Evolutionary conservation across 1,284 basidiomycete genomes (phyloP).

Genomic region (Singerocomus inundabilis): DNA sequence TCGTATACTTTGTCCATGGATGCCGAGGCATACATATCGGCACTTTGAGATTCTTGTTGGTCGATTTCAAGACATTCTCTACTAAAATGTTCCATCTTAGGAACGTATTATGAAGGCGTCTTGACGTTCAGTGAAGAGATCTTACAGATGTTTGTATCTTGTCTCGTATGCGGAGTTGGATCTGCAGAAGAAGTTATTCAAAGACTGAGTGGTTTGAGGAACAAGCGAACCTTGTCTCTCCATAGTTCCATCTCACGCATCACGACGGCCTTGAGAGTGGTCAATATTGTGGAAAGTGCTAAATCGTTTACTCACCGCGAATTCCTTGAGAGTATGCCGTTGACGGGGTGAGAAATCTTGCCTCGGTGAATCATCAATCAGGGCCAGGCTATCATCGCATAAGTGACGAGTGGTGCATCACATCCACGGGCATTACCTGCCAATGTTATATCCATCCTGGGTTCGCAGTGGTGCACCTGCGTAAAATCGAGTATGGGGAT

Average conservation of each 20-base stretch:
- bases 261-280: constrained; percentile 61
- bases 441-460: constrained; percentile 87
- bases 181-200: constrained; percentile 42
- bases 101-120: constrained; percentile 1
- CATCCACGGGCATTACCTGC: constrained; percentile 50
- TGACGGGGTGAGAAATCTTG: constrained; percentile 87
- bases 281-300: constrained; percentile 8
- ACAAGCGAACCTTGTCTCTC: constrained; percentile 78
- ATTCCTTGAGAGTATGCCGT: constrained; percentile 91
- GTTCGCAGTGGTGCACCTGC: constrained; percentile 90
- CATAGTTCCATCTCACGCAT: constrained; percentile 96
- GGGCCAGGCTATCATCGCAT: constrained; percentile 56
- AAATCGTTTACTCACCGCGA: constrained; percentile 54
- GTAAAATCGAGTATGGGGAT: constrained; percentile 82
- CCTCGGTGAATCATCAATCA: constrained; percentile 84
- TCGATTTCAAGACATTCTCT: constrained; percentile 94
- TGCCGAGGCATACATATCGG: constrained; percentile 36
- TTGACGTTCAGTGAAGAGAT: constrained; percentile 4
- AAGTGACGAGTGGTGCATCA: constrained; percentile 6
- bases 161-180: constrained; percentile 87
- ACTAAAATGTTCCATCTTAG: constrained; percentile 90
- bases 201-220: not conserved
- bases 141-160: constrained; percentile 84
- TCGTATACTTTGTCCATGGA: constrained; percentile 89
- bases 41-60: constrained; percentile 42